Base-by-base conservation (phyloP, 192 early-diverging fungal species). In the Coemansia sp. region DNA sequence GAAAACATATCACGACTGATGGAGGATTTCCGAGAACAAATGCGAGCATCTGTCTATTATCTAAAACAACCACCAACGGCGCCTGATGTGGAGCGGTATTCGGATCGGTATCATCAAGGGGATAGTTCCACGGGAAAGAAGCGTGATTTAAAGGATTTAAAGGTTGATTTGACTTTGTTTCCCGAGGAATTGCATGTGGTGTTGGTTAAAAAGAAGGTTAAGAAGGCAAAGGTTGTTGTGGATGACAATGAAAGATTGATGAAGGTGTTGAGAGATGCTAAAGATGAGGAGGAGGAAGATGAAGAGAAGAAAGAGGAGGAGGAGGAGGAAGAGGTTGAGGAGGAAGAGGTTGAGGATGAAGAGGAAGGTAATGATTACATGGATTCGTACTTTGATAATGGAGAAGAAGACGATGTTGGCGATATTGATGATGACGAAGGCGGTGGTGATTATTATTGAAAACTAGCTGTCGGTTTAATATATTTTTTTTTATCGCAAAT, bases 371-470 rank as follows among this genome's bases (percentile, higher is more conserved):
- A 77, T 37, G 73, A 77, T 18, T 77, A 77, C 37, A 50, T 70
- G 55, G 67, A 69, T 20, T 45, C 73, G 39, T 77, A 77, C 66
- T 77, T 77, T 64, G 67, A 77, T 17, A 77, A 77, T 20, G 73
- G 73, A 19, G 73, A 77, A 18, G 73, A 56, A 6, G 73, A 77
- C 43, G 73, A 77, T 36, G 30, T 70, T n/a, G 73, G 59, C 42
- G 73, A 70, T 17, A 39, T 57, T 10, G 73, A 77, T 42, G 73
- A 77, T 17, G 73, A 69, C 26, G 72, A 64, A 9, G 71, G 71
- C 27, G 72, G 60, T 2, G 72, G 54, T 28, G 60, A 60, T 34
- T 55, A 70, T 32, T 76, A 61, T 19, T n/a, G n/a, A n/a, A n/a
- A n/a, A n/a, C n/a, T n/a, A n/a, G n/a, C 19, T 38, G 37, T 7